Evolutionary conservation across 768 basidiomycete genomes (phyloP).

Genomic region (Boletus coccyginus): DNA sequence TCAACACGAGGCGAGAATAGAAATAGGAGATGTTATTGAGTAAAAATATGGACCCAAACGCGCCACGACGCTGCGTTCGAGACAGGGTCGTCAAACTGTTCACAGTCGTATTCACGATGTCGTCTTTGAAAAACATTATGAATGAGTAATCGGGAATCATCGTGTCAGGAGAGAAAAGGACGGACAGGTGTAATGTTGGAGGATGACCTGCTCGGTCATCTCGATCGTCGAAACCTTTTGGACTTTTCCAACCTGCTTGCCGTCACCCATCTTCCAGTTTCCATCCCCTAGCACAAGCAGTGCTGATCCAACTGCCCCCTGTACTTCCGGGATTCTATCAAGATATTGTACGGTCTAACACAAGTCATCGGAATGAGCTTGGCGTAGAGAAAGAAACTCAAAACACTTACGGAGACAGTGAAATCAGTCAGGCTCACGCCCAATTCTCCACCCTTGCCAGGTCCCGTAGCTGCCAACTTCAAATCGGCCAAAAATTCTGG

Average conservation of each 20-base stretch:
- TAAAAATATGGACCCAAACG: constrained; percentile 72
- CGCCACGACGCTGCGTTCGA: constrained; percentile 55
- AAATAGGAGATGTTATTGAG: constrained; percentile 79
- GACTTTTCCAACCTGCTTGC: constrained; percentile 57
- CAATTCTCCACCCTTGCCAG: constrained; percentile 54
- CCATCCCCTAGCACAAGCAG: constrained; percentile 76
- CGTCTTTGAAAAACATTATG: constrained; percentile 44
- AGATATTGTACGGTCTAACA: constrained; percentile 67
- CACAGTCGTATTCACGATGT: constrained; percentile 67
- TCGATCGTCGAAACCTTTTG: constrained; percentile 40
- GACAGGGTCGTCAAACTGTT: constrained; percentile 62
- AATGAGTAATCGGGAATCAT: background rate
- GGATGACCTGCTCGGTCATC: constrained; percentile 54
- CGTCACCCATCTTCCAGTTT: constrained; percentile 92
- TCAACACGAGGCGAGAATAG: constrained; percentile 53
- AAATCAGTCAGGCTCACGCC: constrained; percentile 66
- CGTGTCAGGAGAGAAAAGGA: constrained; percentile 7
- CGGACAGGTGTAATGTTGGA: constrained; percentile 77
- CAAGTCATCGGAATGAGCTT: background rate
- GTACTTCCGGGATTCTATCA: constrained; percentile 66
- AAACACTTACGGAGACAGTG: constrained; percentile 45
- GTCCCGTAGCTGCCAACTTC: constrained; percentile 53
- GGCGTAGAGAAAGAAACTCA: background rate
- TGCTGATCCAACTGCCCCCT: constrained; percentile 62
- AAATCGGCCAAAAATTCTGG: constrained; percentile 82